Evolutionary conservation across 1,284 basidiomycete species (phyloP).

Genomic region (Porogramme epimiltina): DNA sequence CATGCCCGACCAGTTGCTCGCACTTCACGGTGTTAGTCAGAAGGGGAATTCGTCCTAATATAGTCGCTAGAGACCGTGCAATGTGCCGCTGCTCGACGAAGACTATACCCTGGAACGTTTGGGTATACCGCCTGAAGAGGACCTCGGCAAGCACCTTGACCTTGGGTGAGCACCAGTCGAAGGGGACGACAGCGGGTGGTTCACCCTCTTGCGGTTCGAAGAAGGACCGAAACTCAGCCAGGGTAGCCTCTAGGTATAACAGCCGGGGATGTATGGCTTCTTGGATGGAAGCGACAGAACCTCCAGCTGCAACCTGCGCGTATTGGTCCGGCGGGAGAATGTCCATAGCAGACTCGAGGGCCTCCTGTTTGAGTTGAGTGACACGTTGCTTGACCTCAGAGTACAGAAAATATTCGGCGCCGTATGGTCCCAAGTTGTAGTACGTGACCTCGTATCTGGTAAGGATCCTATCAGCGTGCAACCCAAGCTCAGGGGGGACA

Average conservation of each 20-base stretch:
- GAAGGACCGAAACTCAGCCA: constrained; percentile 58
- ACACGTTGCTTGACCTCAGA: constrained; percentile 56
- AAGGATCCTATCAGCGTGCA: constrained; percentile 57
- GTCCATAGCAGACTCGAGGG: constrained; percentile 26
- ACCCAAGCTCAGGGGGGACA: constrained; percentile 40
- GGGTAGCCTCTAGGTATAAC: constrained; percentile 48
- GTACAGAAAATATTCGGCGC: constrained; percentile 64
- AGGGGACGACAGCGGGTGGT: constrained; percentile 41
- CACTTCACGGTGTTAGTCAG: constrained; percentile 59
- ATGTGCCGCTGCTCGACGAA: constrained; percentile 84
- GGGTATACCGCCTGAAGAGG: constrained; percentile 54
- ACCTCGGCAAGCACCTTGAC: constrained; percentile 60
- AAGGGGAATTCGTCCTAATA: constrained; percentile 61
- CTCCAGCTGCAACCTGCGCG: constrained; percentile 6
- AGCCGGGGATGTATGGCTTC: constrained; percentile 37
- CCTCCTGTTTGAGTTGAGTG: constrained; percentile 37
- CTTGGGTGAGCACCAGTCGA: constrained; percentile 75
- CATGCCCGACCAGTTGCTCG: constrained; percentile 73
- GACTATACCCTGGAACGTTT: constrained; percentile 75
- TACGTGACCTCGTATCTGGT: constrained; percentile 62
- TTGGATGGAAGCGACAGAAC: constrained; percentile 11
- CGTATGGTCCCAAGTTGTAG: constrained; percentile 51
- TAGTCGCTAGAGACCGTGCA: constrained; percentile 66
- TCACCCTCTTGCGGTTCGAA: constrained; percentile 30
- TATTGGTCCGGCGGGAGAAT: constrained; percentile 19